Evolutionary conservation across 192 early-diverging fungal species (phyloP).

Genomic region (Glomus cerebriforme): DNA sequence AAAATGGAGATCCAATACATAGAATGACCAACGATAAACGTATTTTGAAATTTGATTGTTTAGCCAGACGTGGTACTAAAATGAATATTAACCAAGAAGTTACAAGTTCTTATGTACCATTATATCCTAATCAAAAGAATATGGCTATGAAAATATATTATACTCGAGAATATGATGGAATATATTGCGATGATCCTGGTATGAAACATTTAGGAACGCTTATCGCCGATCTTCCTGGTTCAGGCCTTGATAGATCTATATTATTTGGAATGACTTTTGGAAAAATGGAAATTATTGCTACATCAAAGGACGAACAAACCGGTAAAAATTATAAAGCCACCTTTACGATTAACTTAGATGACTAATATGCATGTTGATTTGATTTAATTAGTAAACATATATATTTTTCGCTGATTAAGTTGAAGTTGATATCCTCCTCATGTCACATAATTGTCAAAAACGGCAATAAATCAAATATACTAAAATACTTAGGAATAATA

Average conservation of each 20-base stretch:
- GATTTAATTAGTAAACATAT: too few species aligned
- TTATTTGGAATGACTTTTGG: slow-evolving; percentile 3
- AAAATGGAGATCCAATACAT: background rate
- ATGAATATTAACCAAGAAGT: background rate
- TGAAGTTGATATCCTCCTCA: too few species aligned
- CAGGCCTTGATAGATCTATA: background rate
- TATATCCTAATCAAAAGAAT: background rate
- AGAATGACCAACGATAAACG: background rate
- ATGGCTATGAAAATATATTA: background rate
- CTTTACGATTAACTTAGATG: background rate
- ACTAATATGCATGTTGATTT: background rate
- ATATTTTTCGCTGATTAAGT: too few species aligned
- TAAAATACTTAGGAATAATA: too few species aligned
- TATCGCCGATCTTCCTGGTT: background rate
- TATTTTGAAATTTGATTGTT: background rate
- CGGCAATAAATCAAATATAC: too few species aligned
- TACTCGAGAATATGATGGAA: background rate
- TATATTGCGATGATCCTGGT: slow-evolving; percentile 4
- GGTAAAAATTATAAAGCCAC: background rate
- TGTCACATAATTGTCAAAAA: too few species aligned
- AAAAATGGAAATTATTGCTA: slow-evolving; percentile 7
- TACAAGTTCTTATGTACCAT: background rate
- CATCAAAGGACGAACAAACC: background rate
- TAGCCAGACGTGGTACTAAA: background rate
- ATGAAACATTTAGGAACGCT: background rate